A percentile compares a stretch with the other conserved stretches of the same genome.
Evolutionary conservation across 2,329 filamentous ascomycete genomes (phyloP).

Genomic region (Fusarium brevicatenulatum): DNA sequence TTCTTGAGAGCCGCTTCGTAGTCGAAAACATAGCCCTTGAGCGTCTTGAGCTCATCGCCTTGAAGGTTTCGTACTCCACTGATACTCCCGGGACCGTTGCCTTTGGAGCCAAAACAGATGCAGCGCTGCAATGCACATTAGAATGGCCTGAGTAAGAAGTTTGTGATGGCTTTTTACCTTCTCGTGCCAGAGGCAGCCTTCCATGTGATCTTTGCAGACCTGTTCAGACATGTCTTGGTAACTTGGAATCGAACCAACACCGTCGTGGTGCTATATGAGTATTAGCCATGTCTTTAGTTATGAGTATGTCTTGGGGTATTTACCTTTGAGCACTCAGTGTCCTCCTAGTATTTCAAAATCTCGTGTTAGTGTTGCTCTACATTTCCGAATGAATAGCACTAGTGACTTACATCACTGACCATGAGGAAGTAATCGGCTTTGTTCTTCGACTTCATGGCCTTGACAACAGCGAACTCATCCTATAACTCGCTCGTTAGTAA

Average conservation of each 20-base stretch:
- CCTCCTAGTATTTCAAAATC: background rate
- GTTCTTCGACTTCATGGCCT: background rate
- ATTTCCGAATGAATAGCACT: fast-evolving
- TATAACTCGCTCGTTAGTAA: background rate
- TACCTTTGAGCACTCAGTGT: background rate
- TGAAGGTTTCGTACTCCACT: background rate
- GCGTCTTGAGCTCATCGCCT: background rate
- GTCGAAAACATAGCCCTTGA: background rate
- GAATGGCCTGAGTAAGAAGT: too few relatives aligned
- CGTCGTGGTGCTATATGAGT: background rate
- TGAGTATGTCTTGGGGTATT: fast-evolving
- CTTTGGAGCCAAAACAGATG: background rate
- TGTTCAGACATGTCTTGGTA: background rate
- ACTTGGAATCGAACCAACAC: background rate
- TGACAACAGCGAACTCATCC: background rate
- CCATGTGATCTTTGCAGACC: background rate
- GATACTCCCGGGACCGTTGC: background rate
- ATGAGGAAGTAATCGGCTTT: background rate
- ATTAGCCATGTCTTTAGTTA: fast-evolving
- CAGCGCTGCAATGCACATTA: background rate
- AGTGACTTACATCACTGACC: background rate
- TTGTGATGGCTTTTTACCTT: background rate
- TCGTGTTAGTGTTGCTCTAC: background rate
- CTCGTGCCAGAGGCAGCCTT: background rate
- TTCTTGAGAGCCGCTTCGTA: background rate